Evolutionary conservation across 2,329 filamentous ascomycete species (phyloP).

Genomic region (Aaosphaeria pasadenensis): DNA sequence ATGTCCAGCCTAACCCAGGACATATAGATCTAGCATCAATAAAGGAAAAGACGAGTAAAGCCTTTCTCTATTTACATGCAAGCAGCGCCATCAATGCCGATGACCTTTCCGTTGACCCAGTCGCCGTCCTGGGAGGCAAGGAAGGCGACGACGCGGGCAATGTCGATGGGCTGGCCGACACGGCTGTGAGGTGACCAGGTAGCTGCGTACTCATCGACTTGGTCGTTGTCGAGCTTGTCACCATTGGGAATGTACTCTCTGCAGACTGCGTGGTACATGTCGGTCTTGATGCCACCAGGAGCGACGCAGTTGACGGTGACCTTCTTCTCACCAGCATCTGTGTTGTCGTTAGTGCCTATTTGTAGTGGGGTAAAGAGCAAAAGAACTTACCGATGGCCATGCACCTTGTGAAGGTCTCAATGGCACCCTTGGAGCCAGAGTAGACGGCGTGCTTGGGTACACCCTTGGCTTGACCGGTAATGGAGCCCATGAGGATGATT

Average conservation of each 20-base stretch:
- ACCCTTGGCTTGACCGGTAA: conserved; percentile 56
- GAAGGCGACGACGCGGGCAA: conserved; percentile 64
- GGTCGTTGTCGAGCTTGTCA: conserved; percentile 54
- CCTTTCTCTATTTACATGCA: conserved; percentile 34
- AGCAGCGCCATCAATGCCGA: conserved; percentile 46
- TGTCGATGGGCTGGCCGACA: conserved; percentile 65
- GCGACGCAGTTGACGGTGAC: conserved; percentile 61
- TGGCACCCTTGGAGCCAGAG: conserved; percentile 53
- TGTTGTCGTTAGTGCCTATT: conserved; percentile 9
- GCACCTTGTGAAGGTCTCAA: conserved; percentile 54
- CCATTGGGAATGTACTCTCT: conserved; percentile 61
- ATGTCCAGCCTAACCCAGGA: no score
- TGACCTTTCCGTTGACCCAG: conserved; percentile 55
- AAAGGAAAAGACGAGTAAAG: background rate
- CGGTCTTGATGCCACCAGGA: conserved; percentile 54
- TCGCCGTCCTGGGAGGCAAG: conserved; percentile 58
- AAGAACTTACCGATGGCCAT: conserved; percentile 48
- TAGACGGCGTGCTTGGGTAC: conserved; percentile 55
- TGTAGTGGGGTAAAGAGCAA: background rate
- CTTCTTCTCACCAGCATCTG: conserved; percentile 53
- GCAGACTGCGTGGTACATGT: conserved; percentile 62
- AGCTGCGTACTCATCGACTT: conserved; percentile 61
- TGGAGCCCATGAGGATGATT: conserved; percentile 56
- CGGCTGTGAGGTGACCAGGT: conserved; percentile 64
- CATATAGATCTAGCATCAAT: no score